Percentiles rank a stretch among this genome's conserved stretches.
phyloP scores from a whole-genome alignment of 257 asterid genomes.

The Anisodus acutangulus region DNA sequence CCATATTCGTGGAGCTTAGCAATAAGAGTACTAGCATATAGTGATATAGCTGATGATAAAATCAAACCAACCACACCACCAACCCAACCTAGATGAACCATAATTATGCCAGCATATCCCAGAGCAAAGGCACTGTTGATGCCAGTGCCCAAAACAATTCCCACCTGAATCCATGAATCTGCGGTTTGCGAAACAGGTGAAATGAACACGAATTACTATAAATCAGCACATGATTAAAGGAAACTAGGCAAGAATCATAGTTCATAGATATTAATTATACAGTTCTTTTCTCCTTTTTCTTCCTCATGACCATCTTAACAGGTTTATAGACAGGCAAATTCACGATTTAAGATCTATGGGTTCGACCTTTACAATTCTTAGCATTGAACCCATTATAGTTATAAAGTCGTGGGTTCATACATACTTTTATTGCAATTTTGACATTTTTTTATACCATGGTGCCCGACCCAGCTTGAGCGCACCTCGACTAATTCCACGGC shows the following conservation, averaged over 20 bases:
- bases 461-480: too few species aligned
- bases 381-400: too few species aligned
- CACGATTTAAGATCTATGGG: too few species aligned
- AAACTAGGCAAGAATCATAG: background rate
- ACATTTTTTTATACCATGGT: too few species aligned
- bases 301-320: background rate
- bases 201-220: background rate
- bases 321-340: background rate
- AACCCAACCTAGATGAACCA: slow-evolving; percentile 93
- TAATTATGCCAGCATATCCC: slow-evolving; percentile 87
- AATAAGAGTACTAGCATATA: slow-evolving; percentile 79
- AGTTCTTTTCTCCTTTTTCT: background rate
- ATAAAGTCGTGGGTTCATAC: too few species aligned
- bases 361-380: too few species aligned
- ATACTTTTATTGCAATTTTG: too few species aligned
- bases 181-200: slow-evolving; percentile 36
- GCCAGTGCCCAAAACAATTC: slow-evolving; percentile 89
- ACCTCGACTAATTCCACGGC: too few species aligned
- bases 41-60: slow-evolving; percentile 67
- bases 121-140: slow-evolving; percentile 92
- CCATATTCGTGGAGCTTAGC: slow-evolving; percentile 96
- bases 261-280: background rate
- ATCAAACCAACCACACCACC: slow-evolving; percentile 91
- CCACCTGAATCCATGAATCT: slow-evolving; percentile 99
- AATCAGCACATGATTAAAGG: slow-evolving; percentile 16